phyloP scores from a whole-genome alignment of 495 filamentous ascomycete species.

The Trichoderma gamsii region DNA sequence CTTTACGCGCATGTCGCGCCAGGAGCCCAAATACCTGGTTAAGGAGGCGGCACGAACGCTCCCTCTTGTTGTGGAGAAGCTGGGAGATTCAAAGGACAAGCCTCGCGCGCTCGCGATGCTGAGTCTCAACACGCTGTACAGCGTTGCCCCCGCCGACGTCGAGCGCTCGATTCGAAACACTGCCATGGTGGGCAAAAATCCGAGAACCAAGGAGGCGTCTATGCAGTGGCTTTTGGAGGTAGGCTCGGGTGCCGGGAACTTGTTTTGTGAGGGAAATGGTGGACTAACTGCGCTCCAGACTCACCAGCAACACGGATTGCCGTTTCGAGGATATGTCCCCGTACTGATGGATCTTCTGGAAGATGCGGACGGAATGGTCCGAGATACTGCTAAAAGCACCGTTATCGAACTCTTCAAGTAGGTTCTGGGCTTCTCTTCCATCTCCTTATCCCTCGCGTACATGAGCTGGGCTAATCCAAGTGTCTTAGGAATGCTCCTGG shows the following conservation, averaged over 20 bases:
- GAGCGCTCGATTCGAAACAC: constrained; percentile 73
- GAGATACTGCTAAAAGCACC: constrained; percentile 72
- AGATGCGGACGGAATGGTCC: constrained; percentile 78
- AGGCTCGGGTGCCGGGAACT: constrained; percentile 16
- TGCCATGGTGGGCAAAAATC: constrained; percentile 71
- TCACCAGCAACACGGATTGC: constrained; percentile 66
- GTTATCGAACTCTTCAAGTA: constrained; percentile 83
- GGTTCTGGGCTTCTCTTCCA: constrained; percentile 21
- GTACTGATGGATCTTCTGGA: constrained; percentile 78
- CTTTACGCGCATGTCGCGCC: constrained; percentile 72
- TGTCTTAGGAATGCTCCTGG: constrained; percentile 63
- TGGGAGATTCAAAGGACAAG: constrained; percentile 85
- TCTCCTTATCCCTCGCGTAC: not conserved
- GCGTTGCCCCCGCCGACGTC: constrained; percentile 58
- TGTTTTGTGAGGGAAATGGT: not conserved
- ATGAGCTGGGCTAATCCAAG: constrained; percentile 18
- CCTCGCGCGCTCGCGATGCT: constrained; percentile 63
- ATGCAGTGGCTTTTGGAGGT: constrained; percentile 78
- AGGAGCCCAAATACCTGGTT: constrained; percentile 66
- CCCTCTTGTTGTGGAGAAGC: constrained; percentile 71
- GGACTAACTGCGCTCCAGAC: constrained; percentile 46
- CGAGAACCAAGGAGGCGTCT: constrained; percentile 72
- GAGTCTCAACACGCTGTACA: constrained; percentile 69
- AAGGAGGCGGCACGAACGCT: constrained; percentile 59
- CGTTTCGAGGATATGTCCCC: constrained; percentile 77